Evolutionary conservation across 176 grass and related monocot genomes (phyloP).

Genomic region (Olyra latifolia): DNA sequence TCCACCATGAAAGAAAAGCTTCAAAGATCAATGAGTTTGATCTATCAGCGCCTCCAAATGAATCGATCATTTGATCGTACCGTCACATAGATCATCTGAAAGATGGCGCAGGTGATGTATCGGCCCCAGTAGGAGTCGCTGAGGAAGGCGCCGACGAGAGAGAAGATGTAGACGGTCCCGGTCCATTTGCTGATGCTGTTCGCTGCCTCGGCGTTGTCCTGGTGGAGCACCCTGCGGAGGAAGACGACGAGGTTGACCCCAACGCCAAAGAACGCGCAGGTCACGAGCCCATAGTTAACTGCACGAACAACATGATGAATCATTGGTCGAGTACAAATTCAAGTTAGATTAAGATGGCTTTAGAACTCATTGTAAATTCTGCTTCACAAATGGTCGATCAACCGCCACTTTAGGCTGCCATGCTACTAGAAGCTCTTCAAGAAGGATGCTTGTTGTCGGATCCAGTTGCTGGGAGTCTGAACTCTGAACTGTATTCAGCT

Average conservation of each 20-base stretch:
- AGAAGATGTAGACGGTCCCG: conserved; percentile 86
- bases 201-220: conserved; percentile 68
- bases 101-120: conserved; percentile 77
- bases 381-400: conserved; percentile 13
- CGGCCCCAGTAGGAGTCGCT: conserved; percentile 93
- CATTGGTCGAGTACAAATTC: background rate
- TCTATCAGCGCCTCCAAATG: background rate
- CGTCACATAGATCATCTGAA: conserved; percentile 80
- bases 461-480: conserved; percentile 1
- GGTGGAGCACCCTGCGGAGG: conserved; percentile 65
- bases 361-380: background rate
- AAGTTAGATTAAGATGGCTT: background rate
- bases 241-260: conserved; percentile 89
- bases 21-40: no score
- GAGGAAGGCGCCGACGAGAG: conserved; percentile 80
- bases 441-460: conserved; percentile 17
- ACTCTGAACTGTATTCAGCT: conserved; percentile 26
- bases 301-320: background rate
- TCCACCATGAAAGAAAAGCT: background rate
- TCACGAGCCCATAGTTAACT: conserved; percentile 81
- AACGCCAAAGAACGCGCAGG: conserved; percentile 87
- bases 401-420: conserved; percentile 15
- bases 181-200: conserved; percentile 94
- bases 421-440: background rate
- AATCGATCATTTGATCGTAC: conserved; percentile 20